A percentile compares a stretch with the other conserved stretches of the same genome.
Evolutionary conservation across 2,329 filamentous ascomycete species (phyloP).

Genomic region (Colletotrichum chrysophilum): DNA sequence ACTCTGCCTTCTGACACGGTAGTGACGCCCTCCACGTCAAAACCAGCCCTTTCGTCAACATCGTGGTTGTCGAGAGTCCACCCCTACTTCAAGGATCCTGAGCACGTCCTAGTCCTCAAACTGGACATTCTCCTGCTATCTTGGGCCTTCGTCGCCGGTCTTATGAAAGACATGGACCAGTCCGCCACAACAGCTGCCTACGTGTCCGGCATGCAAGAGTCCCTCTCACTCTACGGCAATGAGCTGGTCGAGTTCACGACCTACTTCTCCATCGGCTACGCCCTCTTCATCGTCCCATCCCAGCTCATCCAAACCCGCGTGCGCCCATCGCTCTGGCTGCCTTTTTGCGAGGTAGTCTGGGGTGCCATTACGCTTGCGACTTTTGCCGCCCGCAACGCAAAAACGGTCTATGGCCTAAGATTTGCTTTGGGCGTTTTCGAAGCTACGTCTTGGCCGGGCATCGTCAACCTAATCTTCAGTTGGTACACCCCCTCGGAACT

Average conservation of each 20-base stretch:
- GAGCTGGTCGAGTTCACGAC: slow-evolving; percentile 26
- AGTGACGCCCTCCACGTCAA: background rate
- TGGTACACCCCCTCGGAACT: slow-evolving; percentile 49
- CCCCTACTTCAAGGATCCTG: slow-evolving; percentile 32
- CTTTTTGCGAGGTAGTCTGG: slow-evolving; percentile 36
- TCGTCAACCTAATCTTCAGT: slow-evolving; percentile 47
- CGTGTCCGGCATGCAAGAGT: slow-evolving; percentile 30
- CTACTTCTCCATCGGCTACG: slow-evolving; percentile 27
- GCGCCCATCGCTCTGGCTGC: slow-evolving; percentile 48
- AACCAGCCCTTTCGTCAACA: background rate
- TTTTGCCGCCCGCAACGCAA: background rate
- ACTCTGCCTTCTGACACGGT: background rate
- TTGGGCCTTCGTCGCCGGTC: background rate
- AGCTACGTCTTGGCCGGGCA: slow-evolving; percentile 42
- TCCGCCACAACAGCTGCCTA: slow-evolving; percentile 30
- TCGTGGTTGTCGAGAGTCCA: slow-evolving; percentile 33
- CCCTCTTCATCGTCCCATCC: slow-evolving; percentile 27
- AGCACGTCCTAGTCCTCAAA: slow-evolving; percentile 32
- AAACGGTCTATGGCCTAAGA: slow-evolving; percentile 43
- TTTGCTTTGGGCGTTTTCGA: slow-evolving; percentile 48
- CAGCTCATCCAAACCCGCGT: slow-evolving; percentile 42
- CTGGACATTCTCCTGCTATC: slow-evolving; percentile 29
- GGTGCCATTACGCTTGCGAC: background rate
- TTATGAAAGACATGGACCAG: slow-evolving; percentile 34
- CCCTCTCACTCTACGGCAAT: slow-evolving; percentile 28